phyloP scores from a whole-genome alignment of 2,329 filamentous ascomycete genomes.

The Neofusicoccum cordaticola region DNA sequence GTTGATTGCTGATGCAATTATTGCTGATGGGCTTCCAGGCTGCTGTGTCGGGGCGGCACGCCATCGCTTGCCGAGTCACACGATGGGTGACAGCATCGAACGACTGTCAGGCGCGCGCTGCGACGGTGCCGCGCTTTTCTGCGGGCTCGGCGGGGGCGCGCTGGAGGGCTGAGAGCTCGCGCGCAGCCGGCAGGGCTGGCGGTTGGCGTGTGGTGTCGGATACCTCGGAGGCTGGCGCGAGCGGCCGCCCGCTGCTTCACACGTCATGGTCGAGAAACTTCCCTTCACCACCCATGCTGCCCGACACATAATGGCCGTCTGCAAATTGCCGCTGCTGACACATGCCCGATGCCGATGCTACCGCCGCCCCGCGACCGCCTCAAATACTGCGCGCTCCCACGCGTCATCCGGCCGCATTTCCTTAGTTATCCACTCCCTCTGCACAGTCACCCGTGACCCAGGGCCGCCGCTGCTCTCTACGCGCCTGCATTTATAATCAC shows the following conservation, averaged over 20 bases:
- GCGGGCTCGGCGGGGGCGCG: not conserved
- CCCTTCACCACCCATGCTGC: not conserved
- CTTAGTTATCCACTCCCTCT: not conserved
- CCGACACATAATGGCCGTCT: not conserved
- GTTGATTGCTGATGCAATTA: not conserved
- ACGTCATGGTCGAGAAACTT: constrained; percentile 16
- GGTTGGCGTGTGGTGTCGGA: not conserved
- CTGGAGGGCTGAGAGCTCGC: not conserved
- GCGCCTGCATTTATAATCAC: not conserved
- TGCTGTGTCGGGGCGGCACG: not conserved
- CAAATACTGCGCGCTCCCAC: not conserved
- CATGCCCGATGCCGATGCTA: not conserved
- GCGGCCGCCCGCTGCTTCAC: not conserved
- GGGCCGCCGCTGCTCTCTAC: not conserved
- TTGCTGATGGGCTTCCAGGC: not conserved
- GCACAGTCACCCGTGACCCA: not conserved
- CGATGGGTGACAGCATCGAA: not conserved
- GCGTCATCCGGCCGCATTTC: not conserved
- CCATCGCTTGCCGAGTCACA: not conserved
- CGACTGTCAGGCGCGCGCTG: not conserved
- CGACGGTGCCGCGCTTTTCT: not conserved
- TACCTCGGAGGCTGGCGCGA: constrained; percentile 3
- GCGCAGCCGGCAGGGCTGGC: not conserved
- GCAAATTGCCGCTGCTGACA: not conserved
- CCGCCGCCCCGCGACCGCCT: not conserved